Percentiles rank a stretch among this genome's conserved stretches.
Conservation (phyloP, 1,139 yeast species). For the Candida sp. region DNA sequence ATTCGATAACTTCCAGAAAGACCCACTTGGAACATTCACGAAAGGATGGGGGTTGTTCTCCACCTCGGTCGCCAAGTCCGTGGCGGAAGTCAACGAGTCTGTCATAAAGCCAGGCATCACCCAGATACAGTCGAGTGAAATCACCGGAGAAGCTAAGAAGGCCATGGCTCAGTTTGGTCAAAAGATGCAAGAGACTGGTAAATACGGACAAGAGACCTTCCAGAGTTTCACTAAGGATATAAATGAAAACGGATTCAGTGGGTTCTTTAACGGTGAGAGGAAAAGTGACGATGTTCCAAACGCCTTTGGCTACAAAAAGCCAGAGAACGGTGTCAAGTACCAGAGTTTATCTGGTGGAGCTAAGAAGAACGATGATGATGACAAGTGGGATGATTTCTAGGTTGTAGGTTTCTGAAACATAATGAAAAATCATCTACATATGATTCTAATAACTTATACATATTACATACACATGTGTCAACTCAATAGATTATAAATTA, state of each 20-base stretch:
- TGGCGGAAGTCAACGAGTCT: slow-evolving; percentile 82
- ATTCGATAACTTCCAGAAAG: slow-evolving; percentile 77
- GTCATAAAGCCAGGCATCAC: slow-evolving; percentile 90
- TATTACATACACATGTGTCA: neutral
- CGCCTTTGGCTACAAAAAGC: slow-evolving; percentile 73
- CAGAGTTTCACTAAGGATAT: slow-evolving; percentile 59
- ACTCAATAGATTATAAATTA: neutral
- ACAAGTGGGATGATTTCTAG: slow-evolving; percentile 51
- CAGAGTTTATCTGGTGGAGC: slow-evolving; percentile 53
- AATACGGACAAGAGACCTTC: slow-evolving; percentile 69
- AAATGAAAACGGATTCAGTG: slow-evolving; percentile 41
- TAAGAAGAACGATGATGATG: slow-evolving; percentile 34
- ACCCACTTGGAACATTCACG: slow-evolving; percentile 86
- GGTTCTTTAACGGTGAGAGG: slow-evolving; percentile 40
- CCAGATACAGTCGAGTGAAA: slow-evolving; percentile 81
- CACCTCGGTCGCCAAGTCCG: slow-evolving; percentile 79
- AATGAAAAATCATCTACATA: neutral
- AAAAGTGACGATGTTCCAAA: slow-evolving; percentile 47
- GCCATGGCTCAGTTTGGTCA: slow-evolving; percentile 98
- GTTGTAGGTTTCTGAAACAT: neutral
- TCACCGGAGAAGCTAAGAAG: slow-evolving; percentile 78
- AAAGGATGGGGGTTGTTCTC: slow-evolving; percentile 97
- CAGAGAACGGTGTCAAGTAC: slow-evolving; percentile 60
- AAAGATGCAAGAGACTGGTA: slow-evolving; percentile 89
- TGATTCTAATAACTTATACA: neutral